phyloP scores from a whole-genome alignment of 2,329 filamentous ascomycete species.

The Xylaria digitata region DNA sequence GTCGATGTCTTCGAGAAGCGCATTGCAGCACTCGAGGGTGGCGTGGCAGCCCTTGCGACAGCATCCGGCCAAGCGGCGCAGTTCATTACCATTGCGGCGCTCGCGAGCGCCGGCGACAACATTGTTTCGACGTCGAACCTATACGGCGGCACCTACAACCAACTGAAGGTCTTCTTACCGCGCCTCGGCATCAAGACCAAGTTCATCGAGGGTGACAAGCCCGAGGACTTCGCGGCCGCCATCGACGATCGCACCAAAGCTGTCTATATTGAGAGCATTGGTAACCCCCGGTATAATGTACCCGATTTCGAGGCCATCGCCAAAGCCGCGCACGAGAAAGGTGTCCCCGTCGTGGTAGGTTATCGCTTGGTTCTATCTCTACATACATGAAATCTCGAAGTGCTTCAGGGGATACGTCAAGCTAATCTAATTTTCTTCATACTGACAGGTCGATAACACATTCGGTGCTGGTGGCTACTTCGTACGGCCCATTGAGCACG shows the following conservation, averaged over 20 bases:
- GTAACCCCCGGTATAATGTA: constrained; percentile 93
- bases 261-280: constrained; percentile 90
- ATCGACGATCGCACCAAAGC: constrained; percentile 96
- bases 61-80: constrained; percentile 91
- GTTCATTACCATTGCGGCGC: constrained; percentile 86
- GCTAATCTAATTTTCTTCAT: constrained; percentile 9
- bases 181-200: constrained; percentile 89
- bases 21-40: constrained; percentile 94
- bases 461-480: constrained; percentile 95
- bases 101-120: constrained; percentile 92
- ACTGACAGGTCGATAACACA: constrained; percentile 83
- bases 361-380: neutral
- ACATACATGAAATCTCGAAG: constrained; percentile 2
- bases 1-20: constrained; percentile 97
- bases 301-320: constrained; percentile 90
- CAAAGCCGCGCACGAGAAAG: constrained; percentile 77
- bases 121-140: constrained; percentile 91
- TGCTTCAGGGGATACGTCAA: neutral
- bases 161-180: constrained; percentile 90
- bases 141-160: constrained; percentile 97
- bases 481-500: constrained; percentile 85
- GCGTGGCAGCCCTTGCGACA: constrained; percentile 84
- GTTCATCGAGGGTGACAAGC: constrained; percentile 84
- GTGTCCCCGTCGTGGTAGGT: constrained; percentile 72
- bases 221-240: constrained; percentile 80